phyloP scores from a whole-genome alignment of 495 filamentous ascomycete species.

The Penicillium manginii region DNA sequence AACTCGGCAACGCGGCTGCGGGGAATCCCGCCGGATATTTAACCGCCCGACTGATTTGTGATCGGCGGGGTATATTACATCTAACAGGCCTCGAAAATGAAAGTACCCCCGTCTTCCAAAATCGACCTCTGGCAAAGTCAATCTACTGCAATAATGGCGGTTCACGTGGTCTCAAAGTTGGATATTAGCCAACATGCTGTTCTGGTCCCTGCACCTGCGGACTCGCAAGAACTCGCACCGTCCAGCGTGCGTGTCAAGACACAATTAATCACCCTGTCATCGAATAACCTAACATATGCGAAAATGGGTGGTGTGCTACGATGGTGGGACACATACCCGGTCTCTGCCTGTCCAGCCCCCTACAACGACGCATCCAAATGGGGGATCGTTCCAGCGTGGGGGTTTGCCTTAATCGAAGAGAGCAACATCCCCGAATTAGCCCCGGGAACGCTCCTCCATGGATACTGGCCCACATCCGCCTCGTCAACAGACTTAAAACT shows the following conservation, averaged over 20 bases:
- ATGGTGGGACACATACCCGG: slow-evolving; percentile 53
- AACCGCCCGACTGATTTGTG: neutral
- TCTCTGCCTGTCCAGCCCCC: slow-evolving; percentile 49
- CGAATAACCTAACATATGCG: slow-evolving; percentile 62
- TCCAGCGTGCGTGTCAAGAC: slow-evolving; percentile 49
- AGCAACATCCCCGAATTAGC: slow-evolving; percentile 40
- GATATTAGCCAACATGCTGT: slow-evolving; percentile 30
- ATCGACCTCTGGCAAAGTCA: too few relatives aligned
- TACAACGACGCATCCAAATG: slow-evolving; percentile 53
- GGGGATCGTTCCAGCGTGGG: slow-evolving; percentile 61
- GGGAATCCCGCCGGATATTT: neutral
- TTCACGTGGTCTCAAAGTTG: slow-evolving; percentile 33
- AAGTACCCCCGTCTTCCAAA: neutral
- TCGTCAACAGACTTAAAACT: slow-evolving; percentile 32
- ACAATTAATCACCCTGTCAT: slow-evolving; percentile 49
- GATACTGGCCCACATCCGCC: slow-evolving; percentile 42
- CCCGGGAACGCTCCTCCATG: slow-evolving; percentile 32
- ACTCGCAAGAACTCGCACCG: neutral
- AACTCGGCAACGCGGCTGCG: too few relatives aligned
- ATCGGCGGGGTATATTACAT: neutral
- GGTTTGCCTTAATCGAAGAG: slow-evolving; percentile 54
- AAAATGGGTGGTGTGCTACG: slow-evolving; percentile 44
- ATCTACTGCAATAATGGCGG: slow-evolving; percentile 6
- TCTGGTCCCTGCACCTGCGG: neutral
- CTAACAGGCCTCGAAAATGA: neutral